Evolutionary conservation across 495 filamentous ascomycete genomes (phyloP).

Genomic region (Podospora conica): DNA sequence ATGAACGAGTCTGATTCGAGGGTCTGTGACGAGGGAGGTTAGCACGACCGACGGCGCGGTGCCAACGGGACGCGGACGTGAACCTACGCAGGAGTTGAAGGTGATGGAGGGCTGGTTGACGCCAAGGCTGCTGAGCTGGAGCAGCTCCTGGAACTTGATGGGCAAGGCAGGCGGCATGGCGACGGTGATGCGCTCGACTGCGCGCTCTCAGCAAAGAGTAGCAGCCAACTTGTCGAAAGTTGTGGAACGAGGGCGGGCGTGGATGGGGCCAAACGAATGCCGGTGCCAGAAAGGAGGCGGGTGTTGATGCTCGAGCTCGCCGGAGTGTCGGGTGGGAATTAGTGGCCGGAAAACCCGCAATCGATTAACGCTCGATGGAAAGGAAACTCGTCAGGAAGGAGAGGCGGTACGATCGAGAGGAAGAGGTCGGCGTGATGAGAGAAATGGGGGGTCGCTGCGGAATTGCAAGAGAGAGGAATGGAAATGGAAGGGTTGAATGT

Average conservation of each 20-base stretch:
- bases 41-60: conserved; percentile 12
- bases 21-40: conserved; percentile 53
- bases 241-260: conserved; percentile 11
- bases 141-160: conserved; percentile 91
- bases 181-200: conserved; percentile 29
- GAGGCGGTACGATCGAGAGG: not conserved
- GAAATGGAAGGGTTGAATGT: conserved; percentile 5
- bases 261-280: conserved; percentile 10
- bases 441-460: conserved; percentile 8
- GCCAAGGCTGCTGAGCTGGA: conserved; percentile 74
- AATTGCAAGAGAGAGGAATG: not conserved
- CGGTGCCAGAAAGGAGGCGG: conserved; percentile 19
- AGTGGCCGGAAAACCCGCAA: conserved; percentile 9
- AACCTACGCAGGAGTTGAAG: conserved; percentile 92
- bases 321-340: conserved; percentile 3
- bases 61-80: conserved; percentile 4
- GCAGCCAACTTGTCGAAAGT: conserved; percentile 33
- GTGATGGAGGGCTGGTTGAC: conserved; percentile 86
- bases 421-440: conserved; percentile 4
- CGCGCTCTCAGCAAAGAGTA: conserved; percentile 24
- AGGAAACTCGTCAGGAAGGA: conserved; percentile 14
- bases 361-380: conserved; percentile 15
- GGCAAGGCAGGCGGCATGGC: conserved; percentile 54
- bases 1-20: conserved; percentile 94
- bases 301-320: conserved; percentile 18